Evolutionary conservation across 2,329 filamentous ascomycete genomes (phyloP), one percentile per base, ranked within the genome.

Genomic region (Neocucurbitaria cava): DNA sequence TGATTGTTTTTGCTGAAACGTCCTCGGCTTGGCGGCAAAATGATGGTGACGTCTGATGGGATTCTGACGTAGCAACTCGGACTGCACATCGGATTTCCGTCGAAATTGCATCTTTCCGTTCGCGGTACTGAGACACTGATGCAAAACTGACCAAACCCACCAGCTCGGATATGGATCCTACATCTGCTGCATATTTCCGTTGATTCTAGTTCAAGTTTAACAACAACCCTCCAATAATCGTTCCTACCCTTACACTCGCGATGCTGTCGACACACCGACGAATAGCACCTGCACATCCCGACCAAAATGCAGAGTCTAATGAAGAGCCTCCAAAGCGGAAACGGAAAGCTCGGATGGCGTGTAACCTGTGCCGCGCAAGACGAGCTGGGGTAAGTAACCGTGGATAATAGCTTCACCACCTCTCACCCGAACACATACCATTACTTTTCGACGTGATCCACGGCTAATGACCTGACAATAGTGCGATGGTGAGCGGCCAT

Each of bases 271-370:
- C 21, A 10, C 46, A 39, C 33, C 46, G 54, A 47, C 49, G 30
- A 9, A 39, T 53, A 24, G 54, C 54, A 26, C 49, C 49, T 24
- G 54, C 54, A 13, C 49, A 36, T 6, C 46, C 54, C n/a, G 21
- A 46, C n/a, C 6, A 20, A 9, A 24, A 15, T 9, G 24, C n/a
- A 26, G 42, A 49, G 28, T 45, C 49, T n/a, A 38, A 28, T n/a
- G 23, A 31, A 13, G 49, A 49, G 23, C 41, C 41, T 36, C 49
- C 23, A 9, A 52, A 49, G 36, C 42, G 42, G 33, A 56, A 50
- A 39, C 52, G 43, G 8, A 53, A 56, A 33, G 46, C 54, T 31
- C 49, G 54, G 31, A n/a, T 56, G 23, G 54, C 54, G 18, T 56
- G 54, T 26, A 50, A 56, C 8, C 35, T 49, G 5, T 56, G 54